These are phyloP conservation scores for Eutypella sp. DNA, from an alignment of 2,329 filamentous ascomycete genomes.

Conservation along the genomic window DNA sequence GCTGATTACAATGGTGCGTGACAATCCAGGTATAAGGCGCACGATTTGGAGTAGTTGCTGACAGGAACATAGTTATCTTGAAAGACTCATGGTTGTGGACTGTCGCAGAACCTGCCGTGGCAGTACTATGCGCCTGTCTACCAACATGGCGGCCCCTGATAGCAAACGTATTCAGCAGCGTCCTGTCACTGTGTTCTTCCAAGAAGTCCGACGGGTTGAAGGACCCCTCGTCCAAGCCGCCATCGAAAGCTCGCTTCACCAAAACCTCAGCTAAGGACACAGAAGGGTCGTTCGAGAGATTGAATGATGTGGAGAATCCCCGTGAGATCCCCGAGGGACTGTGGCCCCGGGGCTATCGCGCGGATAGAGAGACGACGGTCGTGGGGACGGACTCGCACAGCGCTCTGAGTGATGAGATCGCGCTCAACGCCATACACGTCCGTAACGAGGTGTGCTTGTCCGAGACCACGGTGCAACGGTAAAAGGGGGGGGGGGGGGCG, in stretches of 20 bases:
- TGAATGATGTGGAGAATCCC: background rate
- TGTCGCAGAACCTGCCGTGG: background rate
- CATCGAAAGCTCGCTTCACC: background rate
- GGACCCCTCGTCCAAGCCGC: background rate
- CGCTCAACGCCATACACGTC: background rate
- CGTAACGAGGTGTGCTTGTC: background rate
- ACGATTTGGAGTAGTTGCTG: background rate
- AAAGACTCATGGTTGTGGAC: slow-evolving; percentile 1
- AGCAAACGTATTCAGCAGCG: background rate
- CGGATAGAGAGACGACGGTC: background rate
- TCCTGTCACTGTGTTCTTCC: background rate
- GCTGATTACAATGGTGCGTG: background rate
- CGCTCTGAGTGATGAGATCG: background rate
- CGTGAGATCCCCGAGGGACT: background rate
- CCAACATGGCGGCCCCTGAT: background rate
- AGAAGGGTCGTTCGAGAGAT: background rate
- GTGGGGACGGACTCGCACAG: background rate
- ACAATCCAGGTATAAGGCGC: too few relatives aligned
- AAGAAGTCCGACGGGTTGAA: background rate
- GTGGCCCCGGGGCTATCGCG: background rate
- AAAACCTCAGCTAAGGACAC: background rate
- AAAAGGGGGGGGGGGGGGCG: background rate
- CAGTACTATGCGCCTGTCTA: background rate
- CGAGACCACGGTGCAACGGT: background rate
- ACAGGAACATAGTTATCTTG: background rate